These are phyloP conservation scores for Apiospora marii DNA, from an alignment of 2,329 filamentous ascomycete species.

Conservation along the genomic window DNA sequence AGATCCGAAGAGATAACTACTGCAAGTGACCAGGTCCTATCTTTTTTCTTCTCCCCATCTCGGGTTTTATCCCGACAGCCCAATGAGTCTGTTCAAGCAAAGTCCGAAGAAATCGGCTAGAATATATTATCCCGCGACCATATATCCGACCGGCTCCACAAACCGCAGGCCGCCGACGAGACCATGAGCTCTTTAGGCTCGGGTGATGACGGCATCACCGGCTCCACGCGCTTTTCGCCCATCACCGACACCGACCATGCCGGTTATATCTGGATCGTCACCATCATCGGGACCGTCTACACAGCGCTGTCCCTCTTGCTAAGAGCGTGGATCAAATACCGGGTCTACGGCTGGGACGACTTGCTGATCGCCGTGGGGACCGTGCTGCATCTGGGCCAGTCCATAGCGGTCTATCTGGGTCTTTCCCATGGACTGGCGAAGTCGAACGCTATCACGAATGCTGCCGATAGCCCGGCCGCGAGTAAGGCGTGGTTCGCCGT, in stretches of 20 bases:
- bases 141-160: background rate
- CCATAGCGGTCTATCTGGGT: conserved; percentile 28
- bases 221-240: conserved; percentile 30
- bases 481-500: conserved; percentile 24
- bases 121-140: background rate
- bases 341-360: conserved; percentile 32
- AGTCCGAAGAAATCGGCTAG: background rate
- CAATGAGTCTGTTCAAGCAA: background rate
- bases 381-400: conserved; percentile 28
- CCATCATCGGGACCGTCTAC: conserved; percentile 31
- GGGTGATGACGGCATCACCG: background rate
- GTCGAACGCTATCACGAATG: conserved; percentile 28
- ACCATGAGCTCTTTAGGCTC: background rate
- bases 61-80: background rate
- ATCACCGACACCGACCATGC: conserved; percentile 30
- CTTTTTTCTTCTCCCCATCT: background rate
- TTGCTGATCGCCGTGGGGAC: conserved; percentile 27
- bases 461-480: background rate
- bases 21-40: background rate
- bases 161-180: background rate
- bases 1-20: background rate
- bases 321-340: conserved; percentile 31
- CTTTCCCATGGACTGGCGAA: conserved; percentile 29
- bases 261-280: conserved; percentile 33
- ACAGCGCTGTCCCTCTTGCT: conserved; percentile 23